Evolutionary conservation across 2,329 filamentous ascomycete species (phyloP).

Genomic region (Alternaria tenuissima): DNA sequence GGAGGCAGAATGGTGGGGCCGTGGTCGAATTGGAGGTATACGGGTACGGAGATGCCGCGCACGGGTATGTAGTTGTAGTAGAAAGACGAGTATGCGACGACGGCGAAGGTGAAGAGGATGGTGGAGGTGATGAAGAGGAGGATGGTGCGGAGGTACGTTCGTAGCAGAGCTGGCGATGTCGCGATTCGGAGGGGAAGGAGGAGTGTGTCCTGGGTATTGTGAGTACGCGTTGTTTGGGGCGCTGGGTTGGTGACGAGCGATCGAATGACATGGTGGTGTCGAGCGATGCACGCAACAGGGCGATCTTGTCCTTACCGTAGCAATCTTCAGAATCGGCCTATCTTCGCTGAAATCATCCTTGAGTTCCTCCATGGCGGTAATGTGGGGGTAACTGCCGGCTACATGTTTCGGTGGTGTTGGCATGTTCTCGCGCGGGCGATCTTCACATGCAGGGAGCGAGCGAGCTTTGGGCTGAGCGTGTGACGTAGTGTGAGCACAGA

Average conservation of each 20-base stretch:
- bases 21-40: constrained; percentile 72
- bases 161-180: constrained; percentile 68
- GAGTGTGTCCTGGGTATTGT: constrained; percentile 58
- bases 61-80: constrained; percentile 74
- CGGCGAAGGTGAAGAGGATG: constrained; percentile 65
- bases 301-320: constrained; percentile 27
- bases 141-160: constrained; percentile 69
- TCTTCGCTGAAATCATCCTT: constrained; percentile 30
- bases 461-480: constrained; percentile 10
- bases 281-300: not conserved
- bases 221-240: constrained; percentile 8
- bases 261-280: not conserved
- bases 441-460: constrained; percentile 34
- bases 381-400: not conserved
- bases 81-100: constrained; percentile 70
- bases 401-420: constrained; percentile 12
- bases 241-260: not conserved
- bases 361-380: constrained; percentile 30
- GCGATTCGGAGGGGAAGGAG: constrained; percentile 63
- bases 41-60: constrained; percentile 66
- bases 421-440: constrained; percentile 18
- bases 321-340: constrained; percentile 23
- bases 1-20: constrained; percentile 8
- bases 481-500: constrained; percentile 42
- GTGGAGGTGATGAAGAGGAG: constrained; percentile 63